Conservation (phyloP, 2,329 filamentous ascomycete species). For the Aspergillus costaricaensis region DNA sequence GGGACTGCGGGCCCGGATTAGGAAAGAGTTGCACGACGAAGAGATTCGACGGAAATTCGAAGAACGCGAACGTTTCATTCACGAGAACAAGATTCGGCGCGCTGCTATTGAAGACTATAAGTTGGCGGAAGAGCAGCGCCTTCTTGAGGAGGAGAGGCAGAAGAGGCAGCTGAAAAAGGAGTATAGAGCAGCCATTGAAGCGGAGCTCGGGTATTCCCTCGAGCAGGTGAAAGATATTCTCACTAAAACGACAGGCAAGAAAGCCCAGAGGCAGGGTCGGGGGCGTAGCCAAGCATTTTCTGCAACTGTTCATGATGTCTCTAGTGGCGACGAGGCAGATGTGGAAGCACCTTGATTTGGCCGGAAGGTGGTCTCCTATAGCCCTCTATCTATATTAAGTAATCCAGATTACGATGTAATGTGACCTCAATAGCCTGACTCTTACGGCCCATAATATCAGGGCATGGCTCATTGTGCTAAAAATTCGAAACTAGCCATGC, state of each 20-base stretch:
- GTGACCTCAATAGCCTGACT: background rate
- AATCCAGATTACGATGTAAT: background rate
- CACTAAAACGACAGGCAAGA: background rate
- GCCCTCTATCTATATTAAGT: background rate
- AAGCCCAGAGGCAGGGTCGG: background rate
- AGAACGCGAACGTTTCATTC: background rate
- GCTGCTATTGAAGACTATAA: background rate
- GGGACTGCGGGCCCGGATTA: background rate
- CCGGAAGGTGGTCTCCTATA: background rate
- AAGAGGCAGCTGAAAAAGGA: background rate
- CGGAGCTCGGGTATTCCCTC: background rate
- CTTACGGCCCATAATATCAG: background rate
- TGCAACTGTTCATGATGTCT: background rate
- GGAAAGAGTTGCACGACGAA: background rate
- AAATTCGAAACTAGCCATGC: constrained; percentile 45
- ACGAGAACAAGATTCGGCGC: background rate
- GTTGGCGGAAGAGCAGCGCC: background rate
- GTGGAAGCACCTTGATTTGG: background rate
- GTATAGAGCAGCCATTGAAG: background rate
- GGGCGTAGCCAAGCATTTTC: background rate
- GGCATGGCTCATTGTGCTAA: constrained; percentile 31
- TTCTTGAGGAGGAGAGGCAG: background rate
- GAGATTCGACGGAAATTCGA: background rate
- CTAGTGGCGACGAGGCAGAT: background rate
- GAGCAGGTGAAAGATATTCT: background rate